Evolutionary conservation across 2,329 filamentous ascomycete species (phyloP).

Genomic region (Fragosphaeria purpurea): DNA sequence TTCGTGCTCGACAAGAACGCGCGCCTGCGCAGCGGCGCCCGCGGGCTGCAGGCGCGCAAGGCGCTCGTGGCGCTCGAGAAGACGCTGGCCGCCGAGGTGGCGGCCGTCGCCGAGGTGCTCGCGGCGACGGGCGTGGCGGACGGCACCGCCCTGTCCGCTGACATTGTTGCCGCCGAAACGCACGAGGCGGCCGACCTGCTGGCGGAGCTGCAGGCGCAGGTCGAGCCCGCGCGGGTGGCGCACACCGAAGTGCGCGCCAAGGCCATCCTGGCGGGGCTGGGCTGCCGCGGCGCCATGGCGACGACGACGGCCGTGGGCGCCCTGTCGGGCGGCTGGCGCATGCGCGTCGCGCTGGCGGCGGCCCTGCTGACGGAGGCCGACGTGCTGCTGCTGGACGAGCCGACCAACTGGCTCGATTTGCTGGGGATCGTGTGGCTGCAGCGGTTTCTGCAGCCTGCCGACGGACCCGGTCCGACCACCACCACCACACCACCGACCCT

Average conservation of each 20-base stretch:
- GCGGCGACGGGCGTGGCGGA: no score
- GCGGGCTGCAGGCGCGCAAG: conserved; percentile 69
- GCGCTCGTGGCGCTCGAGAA: conserved; percentile 60
- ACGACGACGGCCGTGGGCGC: conserved; percentile 32
- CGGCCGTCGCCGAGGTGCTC: conserved; percentile 40
- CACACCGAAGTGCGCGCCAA: conserved; percentile 35
- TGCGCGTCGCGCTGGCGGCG: conserved; percentile 55
- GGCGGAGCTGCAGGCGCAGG: conserved; percentile 54
- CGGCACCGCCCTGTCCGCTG: conserved; percentile 45
- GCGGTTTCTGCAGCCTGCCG: conserved; percentile 49
- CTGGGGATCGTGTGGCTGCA: conserved; percentile 81
- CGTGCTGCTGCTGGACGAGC: conserved; percentile 74
- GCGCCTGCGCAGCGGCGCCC: conserved; percentile 60
- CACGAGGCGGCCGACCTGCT: conserved; percentile 61
- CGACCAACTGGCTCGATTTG: conserved; percentile 78
- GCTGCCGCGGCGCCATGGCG: conserved; percentile 6
- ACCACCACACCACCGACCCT: conserved; percentile 47
- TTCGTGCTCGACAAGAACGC: conserved; percentile 67
- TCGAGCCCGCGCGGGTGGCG: conserved; percentile 55
- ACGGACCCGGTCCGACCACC: neutral
- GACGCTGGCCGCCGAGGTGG: conserved; percentile 49
- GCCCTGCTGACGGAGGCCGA: conserved; percentile 64
- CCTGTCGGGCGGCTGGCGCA: conserved; percentile 69
- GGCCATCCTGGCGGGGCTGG: conserved; percentile 30
- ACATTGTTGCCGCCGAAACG: conserved; percentile 52